These are phyloP conservation scores for Friedmanniomyces simplex DNA, from an alignment of 495 filamentous ascomycete genomes.

Conservation along the genomic window DNA sequence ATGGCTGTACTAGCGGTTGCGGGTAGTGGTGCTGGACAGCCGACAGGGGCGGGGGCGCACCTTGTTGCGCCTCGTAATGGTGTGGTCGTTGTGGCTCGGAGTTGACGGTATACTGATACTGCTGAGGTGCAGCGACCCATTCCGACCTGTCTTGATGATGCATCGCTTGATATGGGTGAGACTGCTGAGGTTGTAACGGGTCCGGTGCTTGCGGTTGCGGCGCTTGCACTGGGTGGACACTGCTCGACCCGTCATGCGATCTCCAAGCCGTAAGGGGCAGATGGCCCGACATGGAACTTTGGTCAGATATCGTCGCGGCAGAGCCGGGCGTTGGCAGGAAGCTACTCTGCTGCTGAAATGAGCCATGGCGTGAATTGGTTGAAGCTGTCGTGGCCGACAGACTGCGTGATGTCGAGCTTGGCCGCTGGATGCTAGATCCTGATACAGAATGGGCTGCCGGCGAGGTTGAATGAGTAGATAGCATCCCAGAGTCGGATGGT, in stretches of 20 bases:
- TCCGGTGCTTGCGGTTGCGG: not conserved
- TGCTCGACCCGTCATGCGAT: slow-evolving; percentile 9
- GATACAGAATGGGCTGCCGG: not conserved
- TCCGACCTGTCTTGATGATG: not conserved
- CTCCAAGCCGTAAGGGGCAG: slow-evolving; percentile 12
- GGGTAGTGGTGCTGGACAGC: not conserved
- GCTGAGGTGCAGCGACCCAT: not conserved
- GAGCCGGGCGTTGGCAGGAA: not conserved
- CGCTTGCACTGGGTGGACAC: slow-evolving; percentile 1
- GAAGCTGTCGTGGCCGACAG: slow-evolving; percentile 7
- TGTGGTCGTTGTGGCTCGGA: not conserved
- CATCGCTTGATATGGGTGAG: not conserved
- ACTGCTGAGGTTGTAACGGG: not conserved
- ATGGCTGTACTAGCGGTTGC: not conserved
- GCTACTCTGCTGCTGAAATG: slow-evolving; percentile 8
- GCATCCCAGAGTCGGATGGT: not conserved
- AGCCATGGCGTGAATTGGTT: slow-evolving; percentile 12
- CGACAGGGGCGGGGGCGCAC: not conserved
- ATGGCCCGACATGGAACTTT: not conserved
- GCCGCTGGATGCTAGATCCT: slow-evolving; percentile 9
- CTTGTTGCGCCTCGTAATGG: not conserved
- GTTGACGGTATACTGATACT: not conserved
- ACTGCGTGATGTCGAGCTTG: slow-evolving; percentile 11
- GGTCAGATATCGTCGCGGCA: not conserved
- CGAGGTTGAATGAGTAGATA: slow-evolving; percentile 1